A percentile compares a stretch with the other conserved stretches of the same genome.
Evolutionary conservation across 495 filamentous ascomycete species (phyloP).

Genomic region (Hyaloscypha bicolor): DNA sequence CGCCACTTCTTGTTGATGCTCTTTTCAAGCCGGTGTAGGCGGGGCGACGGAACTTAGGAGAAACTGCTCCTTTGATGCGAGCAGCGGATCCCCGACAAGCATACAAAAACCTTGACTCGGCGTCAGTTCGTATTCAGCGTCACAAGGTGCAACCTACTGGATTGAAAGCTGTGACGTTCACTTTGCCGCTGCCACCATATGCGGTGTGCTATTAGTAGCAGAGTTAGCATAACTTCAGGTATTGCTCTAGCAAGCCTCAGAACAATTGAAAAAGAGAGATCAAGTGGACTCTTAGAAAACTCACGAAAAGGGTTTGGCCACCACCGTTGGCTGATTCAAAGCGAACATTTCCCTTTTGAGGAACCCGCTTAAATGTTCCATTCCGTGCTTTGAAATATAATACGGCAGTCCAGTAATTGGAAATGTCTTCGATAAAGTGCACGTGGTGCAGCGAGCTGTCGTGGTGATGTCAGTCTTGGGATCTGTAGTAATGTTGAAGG

Average conservation of each 20-base stretch:
- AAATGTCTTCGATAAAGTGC: constrained; percentile 39
- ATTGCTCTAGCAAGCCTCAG: too few species aligned
- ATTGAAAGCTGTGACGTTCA: constrained; percentile 23
- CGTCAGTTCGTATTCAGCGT: neutral
- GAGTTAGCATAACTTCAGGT: too few species aligned
- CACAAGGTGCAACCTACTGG: constrained; percentile 36
- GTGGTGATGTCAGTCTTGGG: constrained; percentile 32
- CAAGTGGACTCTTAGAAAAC: neutral
- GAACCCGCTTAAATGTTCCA: constrained; percentile 43
- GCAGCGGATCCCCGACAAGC: constrained; percentile 44
- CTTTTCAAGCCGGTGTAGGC: constrained; percentile 38
- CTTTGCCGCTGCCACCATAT: neutral
- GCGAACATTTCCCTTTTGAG: constrained; percentile 43
- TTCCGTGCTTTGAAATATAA: constrained; percentile 45
- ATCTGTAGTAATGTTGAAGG: constrained; percentile 38
- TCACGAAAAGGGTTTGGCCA: constrained; percentile 13
- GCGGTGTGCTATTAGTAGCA: neutral
- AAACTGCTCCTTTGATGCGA: neutral
- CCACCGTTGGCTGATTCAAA: constrained; percentile 39
- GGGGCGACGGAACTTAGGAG: constrained; percentile 25
- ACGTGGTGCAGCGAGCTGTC: constrained; percentile 38
- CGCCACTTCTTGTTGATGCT: constrained; percentile 23
- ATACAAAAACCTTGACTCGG: constrained; percentile 43
- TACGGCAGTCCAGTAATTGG: constrained; percentile 47
- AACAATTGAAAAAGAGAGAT: too few species aligned